Conservation (phyloP, 306 rosid genomes). For the Trichosanthes cucumerina region DNA sequence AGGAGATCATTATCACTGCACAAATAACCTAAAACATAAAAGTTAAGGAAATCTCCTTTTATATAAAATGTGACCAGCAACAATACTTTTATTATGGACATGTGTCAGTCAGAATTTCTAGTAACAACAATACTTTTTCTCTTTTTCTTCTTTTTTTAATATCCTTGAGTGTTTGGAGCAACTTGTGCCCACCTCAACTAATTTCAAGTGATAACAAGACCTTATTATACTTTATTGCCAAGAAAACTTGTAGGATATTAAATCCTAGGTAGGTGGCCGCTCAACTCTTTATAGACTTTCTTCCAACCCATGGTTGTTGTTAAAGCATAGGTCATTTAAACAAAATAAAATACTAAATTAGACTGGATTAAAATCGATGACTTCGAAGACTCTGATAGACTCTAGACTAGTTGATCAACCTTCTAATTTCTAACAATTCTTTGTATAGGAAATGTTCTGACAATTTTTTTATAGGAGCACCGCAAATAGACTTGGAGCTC, state of each 20-base stretch:
- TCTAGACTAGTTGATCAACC: background rate
- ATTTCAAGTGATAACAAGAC: too few relatives aligned
- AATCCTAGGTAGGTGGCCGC: background rate
- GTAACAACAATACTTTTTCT: too few relatives aligned
- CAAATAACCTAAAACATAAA: constrained; percentile 36
- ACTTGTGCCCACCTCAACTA: too few relatives aligned
- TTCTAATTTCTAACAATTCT: background rate
- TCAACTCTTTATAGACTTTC: background rate
- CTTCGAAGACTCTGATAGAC: background rate
- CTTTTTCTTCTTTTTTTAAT: too few relatives aligned
- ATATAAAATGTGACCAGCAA: background rate
- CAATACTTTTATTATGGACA: background rate
- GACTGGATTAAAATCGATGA: background rate
- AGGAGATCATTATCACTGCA: constrained; percentile 31
- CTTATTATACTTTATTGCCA: too few relatives aligned
- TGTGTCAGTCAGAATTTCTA: background rate
- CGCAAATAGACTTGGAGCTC: background rate
- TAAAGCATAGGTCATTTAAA: background rate
- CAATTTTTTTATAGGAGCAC: background rate
- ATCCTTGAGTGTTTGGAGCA: too few relatives aligned
- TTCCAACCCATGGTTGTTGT: background rate
- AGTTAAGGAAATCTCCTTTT: background rate
- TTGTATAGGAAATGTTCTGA: background rate
- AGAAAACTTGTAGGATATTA: too few relatives aligned
- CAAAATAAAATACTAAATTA: background rate